Evolutionary conservation across 129 eudicot species (phyloP).

Genomic region (Heracleum sosnowskyi): DNA sequence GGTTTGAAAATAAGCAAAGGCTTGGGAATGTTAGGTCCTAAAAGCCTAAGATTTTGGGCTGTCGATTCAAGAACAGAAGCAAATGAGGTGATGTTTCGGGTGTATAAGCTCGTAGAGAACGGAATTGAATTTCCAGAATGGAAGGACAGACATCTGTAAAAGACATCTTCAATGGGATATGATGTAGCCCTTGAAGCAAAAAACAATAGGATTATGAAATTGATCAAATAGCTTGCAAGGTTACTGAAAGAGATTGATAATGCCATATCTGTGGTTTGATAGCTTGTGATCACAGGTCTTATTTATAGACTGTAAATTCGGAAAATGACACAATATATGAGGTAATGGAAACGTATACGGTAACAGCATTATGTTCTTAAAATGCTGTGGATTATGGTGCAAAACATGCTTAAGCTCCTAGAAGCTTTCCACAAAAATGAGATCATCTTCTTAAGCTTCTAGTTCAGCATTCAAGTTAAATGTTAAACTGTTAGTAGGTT

Average conservation of each 20-base stretch:
- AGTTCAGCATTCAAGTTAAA: neutral
- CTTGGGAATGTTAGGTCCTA: slow-evolving; percentile 35
- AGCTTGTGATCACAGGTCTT: neutral
- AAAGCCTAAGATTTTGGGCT: slow-evolving; percentile 59
- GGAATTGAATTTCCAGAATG: slow-evolving; percentile 22
- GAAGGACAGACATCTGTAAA: slow-evolving; percentile 28
- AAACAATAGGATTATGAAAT: neutral
- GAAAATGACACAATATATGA: neutral
- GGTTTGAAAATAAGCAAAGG: slow-evolving; percentile 55
- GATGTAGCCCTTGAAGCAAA: slow-evolving; percentile 10
- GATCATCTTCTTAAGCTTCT: neutral
- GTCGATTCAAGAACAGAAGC: slow-evolving; percentile 39
- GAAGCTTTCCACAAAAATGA: neutral
- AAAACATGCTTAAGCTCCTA: neutral
- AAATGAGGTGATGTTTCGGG: slow-evolving; percentile 42
- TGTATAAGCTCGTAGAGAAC: slow-evolving; percentile 36
- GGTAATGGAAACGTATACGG: neutral
- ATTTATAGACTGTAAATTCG: neutral
- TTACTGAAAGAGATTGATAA: neutral
- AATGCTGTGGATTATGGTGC: neutral
- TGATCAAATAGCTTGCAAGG: neutral
- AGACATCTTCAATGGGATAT: slow-evolving; percentile 20
- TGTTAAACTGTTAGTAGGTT: neutral
- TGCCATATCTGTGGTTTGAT: neutral
- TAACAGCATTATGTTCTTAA: neutral